phyloP scores from a whole-genome alignment of 176 grass and related monocot species.

The Zoysia pacifica region DNA sequence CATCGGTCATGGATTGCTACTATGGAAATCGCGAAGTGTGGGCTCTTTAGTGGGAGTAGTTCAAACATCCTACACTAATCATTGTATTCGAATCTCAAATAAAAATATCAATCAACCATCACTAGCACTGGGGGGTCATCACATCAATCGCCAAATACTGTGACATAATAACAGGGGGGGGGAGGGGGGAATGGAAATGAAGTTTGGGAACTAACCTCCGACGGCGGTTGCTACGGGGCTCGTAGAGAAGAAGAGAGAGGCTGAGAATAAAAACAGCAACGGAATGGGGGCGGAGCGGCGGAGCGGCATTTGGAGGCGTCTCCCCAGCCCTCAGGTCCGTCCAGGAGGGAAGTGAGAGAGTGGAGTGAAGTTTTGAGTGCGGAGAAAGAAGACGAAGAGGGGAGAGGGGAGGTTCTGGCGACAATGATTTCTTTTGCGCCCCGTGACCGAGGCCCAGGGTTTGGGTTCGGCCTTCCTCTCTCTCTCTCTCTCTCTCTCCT shows the following conservation, averaged over 20 bases:
- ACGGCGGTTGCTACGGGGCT: slow-evolving; percentile 48
- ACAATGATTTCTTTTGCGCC: slow-evolving; percentile 33
- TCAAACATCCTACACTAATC: background rate
- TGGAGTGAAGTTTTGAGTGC: background rate
- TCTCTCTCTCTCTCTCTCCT: too few relatives aligned
- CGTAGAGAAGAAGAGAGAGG: slow-evolving; percentile 41
- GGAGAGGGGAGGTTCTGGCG: slow-evolving; percentile 1
- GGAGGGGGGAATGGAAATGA: background rate
- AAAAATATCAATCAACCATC: background rate
- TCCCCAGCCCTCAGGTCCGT: too few relatives aligned
- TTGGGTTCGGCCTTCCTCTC: background rate
- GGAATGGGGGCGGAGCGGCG: slow-evolving; percentile 7
- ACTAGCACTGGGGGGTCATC: background rate
- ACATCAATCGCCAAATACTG: background rate
- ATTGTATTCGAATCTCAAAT: background rate
- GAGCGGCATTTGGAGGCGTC: slow-evolving; percentile 38
- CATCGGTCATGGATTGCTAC: slow-evolving; percentile 9
- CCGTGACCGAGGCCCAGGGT: background rate
- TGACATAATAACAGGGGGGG: background rate
- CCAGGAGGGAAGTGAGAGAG: background rate
- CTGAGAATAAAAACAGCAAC: slow-evolving; percentile 33
- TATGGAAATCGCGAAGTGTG: background rate
- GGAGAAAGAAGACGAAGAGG: background rate
- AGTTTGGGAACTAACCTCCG: slow-evolving; percentile 51
- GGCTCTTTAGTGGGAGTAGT: background rate